Conservation (phyloP, 164 flowering plant genomes). For the Pachysandra terminalis region DNA sequence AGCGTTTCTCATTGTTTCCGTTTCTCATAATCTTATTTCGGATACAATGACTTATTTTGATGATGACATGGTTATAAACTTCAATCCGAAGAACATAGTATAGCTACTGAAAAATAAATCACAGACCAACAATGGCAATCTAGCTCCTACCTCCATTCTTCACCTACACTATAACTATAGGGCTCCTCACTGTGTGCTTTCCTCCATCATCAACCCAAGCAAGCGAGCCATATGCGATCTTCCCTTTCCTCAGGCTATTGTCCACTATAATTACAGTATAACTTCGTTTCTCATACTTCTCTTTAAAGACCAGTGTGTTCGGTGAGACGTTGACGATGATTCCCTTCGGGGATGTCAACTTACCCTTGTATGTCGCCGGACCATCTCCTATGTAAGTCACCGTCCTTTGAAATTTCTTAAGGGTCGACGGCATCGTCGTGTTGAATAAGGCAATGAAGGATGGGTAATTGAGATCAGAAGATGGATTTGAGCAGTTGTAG, state of each 20-base stretch:
- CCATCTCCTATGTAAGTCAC: conserved; percentile 49
- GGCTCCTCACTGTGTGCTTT: conserved; percentile 51
- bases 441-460: conserved; percentile 38
- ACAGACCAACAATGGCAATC: no score
- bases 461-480: conserved; percentile 54
- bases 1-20: no score
- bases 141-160: no score
- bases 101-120: no score
- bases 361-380: conserved; percentile 31
- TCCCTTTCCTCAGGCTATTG: neutral
- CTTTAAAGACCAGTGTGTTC: conserved; percentile 24
- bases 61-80: no score
- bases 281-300: conserved; percentile 35
- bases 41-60: no score
- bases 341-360: conserved; percentile 18
- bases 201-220: conserved; percentile 44
- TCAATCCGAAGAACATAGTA: no score
- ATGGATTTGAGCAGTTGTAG: conserved; percentile 29
- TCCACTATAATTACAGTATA: conserved; percentile 17
- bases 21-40: no score
- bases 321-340: conserved; percentile 26
- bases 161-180: conserved; percentile 30
- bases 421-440: neutral
- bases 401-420: conserved; percentile 38
- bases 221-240: conserved; percentile 25